Evolutionary conservation across 1,284 basidiomycete species (phyloP), one percentile per base, ranked within the genome.

Genomic region (Cystobasidium pallidum): DNA sequence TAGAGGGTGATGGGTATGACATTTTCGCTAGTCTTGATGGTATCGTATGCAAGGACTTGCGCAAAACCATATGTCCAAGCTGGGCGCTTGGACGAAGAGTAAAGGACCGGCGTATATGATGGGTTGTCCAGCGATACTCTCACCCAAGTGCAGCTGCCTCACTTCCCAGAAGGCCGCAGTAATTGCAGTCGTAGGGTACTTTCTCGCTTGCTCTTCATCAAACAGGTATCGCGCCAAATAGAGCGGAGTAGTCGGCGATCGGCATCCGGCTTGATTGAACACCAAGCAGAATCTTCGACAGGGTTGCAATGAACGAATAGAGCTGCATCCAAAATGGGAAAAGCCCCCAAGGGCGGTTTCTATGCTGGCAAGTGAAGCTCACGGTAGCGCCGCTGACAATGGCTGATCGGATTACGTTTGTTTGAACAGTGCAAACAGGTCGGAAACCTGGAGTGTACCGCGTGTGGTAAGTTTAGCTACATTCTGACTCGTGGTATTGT

Each of bases 1-100:
- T 19, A 10, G 74, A 47, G 0, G 74, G 57, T 0, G 45, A 58
- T n/a, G 72, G 59, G 62, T 74, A 63, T 34, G 67, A 51, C 74
- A 72, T 74, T 21, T 28, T 75, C 17, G 36, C 51, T 43, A 36
- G 10, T 54, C 62, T 65, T 36, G n/a, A 47, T 6, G 17, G n/a
- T 21, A 30, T 41, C n/a, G 62, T 26, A 17, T 41, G 19, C 45
- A 64, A 15, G 11, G 32, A 32, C 34, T 47, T 64, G 45, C 62
- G 62, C 13, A 43, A 39, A 6, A 64, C 45, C 62, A 64, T 64
- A 39, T 39, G 32, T 36, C 8, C 54, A 15, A 34, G 49, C 49
- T 11, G 10, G 49, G 4, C 49, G 49, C 49, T 26, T 51, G 49
- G 49, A 28, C 49, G 21, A 17, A 51, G 26, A 51, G n/a, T n/a